Base-by-base conservation (phyloP, 2,329 filamentous ascomycete genomes). In the Diaporthe velutina region DNA sequence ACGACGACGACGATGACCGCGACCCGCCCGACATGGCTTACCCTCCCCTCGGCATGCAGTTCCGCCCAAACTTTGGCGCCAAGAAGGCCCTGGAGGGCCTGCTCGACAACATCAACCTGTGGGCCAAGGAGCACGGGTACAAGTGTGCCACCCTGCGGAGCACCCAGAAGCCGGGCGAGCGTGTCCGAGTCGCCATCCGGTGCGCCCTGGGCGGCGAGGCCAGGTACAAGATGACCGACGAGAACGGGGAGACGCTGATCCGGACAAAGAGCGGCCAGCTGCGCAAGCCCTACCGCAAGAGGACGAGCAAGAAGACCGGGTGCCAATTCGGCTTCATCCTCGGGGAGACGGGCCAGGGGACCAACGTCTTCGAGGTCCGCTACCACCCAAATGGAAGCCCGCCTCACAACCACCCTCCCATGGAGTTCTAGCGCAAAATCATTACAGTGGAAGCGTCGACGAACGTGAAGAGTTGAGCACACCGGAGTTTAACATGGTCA, bases 241-340 rank as follows among this genome's bases (percentile, higher is more conserved):
- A 76, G 74, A 73, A 76, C 38, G 75, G 75, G 35, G 73, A 76
- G 60, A 71, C 74, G 13, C 71, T 76, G 28, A 76, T 76, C 71
- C 66, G 74, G 17, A 76, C 75, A 45, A 76, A 76, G 71, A 76
- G 58, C 30, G 75, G 75, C 54, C 75, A 76, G 74, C 74, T 76
- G 60, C 74, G 75, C 28, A 76, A 76, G 60, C 75, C 75, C 45
- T 76, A 76, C 55, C 75, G 75, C 45, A 76, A 76, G 75, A 72
- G 75, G 66, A 76, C 74, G 42, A 76, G 75, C 75, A 76, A 76
- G 75, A 76, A 76, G 71, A 76, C 75, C 13, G 75, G 75, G 6
- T 76, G 75, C 45, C 73, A 75, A 45, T 76, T 76, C 15, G 75
- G 75, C 52, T 76, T 76, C 54, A 76, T 76, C 54, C 71, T 76